These are phyloP conservation scores for Brassica nigra DNA, from an alignment of 345 rosid genomes.

Conservation along the genomic window DNA sequence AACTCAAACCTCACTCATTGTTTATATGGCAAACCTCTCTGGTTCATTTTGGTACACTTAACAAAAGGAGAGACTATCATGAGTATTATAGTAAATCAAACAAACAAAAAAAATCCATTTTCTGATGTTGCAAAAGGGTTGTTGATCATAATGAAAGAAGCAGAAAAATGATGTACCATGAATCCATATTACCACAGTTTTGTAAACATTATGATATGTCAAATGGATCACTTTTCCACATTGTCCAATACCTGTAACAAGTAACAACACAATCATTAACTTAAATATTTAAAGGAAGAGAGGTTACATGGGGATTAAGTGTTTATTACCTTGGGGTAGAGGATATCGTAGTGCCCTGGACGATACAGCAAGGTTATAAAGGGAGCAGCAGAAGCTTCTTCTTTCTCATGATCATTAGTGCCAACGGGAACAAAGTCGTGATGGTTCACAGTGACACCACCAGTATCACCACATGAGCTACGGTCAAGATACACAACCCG, in stretches of 20 bases:
- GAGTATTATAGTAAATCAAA: neutral
- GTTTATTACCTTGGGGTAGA: slow-evolving; percentile 61
- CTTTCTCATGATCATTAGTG: slow-evolving; percentile 31
- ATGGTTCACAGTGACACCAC: slow-evolving; percentile 80
- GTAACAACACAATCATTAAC: slow-evolving; percentile 12
- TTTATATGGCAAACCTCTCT: slow-evolving; percentile 7
- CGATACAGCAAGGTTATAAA: slow-evolving; percentile 90
- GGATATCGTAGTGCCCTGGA: slow-evolving; percentile 98
- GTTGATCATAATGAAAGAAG: slow-evolving; percentile 15
- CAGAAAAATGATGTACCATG: slow-evolving; percentile 22
- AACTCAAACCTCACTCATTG: neutral
- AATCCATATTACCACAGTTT: slow-evolving; percentile 29
- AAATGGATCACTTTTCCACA: slow-evolving; percentile 29
- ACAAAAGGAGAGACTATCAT: neutral
- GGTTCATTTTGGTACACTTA: slow-evolving; percentile 4
- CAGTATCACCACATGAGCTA: slow-evolving; percentile 84
- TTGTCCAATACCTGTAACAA: slow-evolving; percentile 32
- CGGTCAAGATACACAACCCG: slow-evolving; percentile 95
- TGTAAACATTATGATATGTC: slow-evolving; percentile 16
- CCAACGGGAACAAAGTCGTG: slow-evolving; percentile 82
- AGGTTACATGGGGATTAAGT: neutral
- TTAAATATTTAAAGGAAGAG: neutral
- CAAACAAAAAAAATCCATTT: slow-evolving; percentile 6
- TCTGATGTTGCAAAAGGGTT: slow-evolving; percentile 15
- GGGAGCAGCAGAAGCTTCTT: slow-evolving; percentile 49